Conservation (phyloP, 2,329 filamentous ascomycete species). For the Blumeria graminis region DNA sequence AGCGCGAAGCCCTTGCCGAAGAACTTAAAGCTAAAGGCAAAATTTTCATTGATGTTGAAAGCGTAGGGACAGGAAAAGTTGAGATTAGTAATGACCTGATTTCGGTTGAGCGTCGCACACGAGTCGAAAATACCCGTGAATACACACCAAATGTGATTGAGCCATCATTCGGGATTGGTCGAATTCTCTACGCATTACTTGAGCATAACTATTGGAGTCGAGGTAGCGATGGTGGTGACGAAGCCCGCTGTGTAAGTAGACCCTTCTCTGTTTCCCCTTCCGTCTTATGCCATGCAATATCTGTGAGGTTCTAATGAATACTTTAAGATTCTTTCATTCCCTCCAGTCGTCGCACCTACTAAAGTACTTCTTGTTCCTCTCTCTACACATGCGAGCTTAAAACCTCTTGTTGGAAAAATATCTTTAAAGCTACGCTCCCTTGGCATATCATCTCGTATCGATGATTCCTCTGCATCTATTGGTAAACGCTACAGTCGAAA, state of each 20-base stretch:
- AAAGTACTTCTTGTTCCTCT: slow-evolving; percentile 86
- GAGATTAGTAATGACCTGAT: slow-evolving; percentile 60
- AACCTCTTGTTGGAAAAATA: slow-evolving; percentile 47
- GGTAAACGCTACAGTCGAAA: slow-evolving; percentile 89
- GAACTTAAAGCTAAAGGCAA: slow-evolving; percentile 50
- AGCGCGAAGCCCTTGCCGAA: slow-evolving; percentile 57
- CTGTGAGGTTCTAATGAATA: slow-evolving; percentile 3
- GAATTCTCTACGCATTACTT: slow-evolving; percentile 77
- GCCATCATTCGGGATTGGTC: slow-evolving; percentile 89
- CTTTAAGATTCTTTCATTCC: slow-evolving; percentile 45
- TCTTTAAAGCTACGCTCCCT: slow-evolving; percentile 52
- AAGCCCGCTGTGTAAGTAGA: slow-evolving; percentile 58
- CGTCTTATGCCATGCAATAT: background rate
- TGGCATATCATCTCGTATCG: slow-evolving; percentile 63
- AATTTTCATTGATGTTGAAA: slow-evolving; percentile 51
- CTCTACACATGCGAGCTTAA: slow-evolving; percentile 59
- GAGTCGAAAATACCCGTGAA: slow-evolving; percentile 63
- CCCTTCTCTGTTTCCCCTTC: background rate
- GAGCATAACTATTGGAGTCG: slow-evolving; percentile 94
- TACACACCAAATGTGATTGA: slow-evolving; percentile 94
- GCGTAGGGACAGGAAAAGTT: slow-evolving; percentile 43
- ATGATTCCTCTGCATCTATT: slow-evolving; percentile 77
- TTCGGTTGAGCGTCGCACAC: slow-evolving; percentile 60
- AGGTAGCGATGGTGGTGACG: slow-evolving; percentile 41
- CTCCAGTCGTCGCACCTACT: slow-evolving; percentile 62